Percentiles rank a stretch among this genome's conserved stretches.
These are phyloP conservation scores for Suillus clintonianus DNA, from an alignment of 768 basidiomycete species.

Conservation along the genomic window DNA sequence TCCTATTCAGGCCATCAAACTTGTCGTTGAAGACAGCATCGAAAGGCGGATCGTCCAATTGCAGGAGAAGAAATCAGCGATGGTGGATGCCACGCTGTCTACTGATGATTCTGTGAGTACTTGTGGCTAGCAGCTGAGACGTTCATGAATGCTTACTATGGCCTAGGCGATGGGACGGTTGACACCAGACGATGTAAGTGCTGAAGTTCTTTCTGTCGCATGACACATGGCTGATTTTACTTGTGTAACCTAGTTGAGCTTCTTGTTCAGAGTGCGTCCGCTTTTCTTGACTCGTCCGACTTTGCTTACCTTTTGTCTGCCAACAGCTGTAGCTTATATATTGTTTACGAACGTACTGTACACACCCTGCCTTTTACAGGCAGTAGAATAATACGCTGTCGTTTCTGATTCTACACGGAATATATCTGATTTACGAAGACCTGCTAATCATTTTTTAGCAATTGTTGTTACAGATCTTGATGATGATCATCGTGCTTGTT, in stretches of 20 bases:
- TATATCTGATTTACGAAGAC: not conserved
- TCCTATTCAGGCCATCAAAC: slow-evolving; percentile 90
- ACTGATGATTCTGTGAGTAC: slow-evolving; percentile 71
- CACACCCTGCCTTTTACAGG: not conserved
- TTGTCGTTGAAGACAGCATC: slow-evolving; percentile 95
- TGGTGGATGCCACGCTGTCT: slow-evolving; percentile 88
- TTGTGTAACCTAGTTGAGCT: slow-evolving; percentile 36
- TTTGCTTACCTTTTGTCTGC: not conserved
- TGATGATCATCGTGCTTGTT: too few species aligned
- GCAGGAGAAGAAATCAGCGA: slow-evolving; percentile 97
- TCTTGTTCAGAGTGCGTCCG: slow-evolving; percentile 46
- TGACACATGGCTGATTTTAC: slow-evolving; percentile 9
- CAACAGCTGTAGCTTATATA: not conserved
- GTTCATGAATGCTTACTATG: slow-evolving; percentile 14
- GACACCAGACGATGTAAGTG: slow-evolving; percentile 77
- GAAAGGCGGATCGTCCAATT: slow-evolving; percentile 91
- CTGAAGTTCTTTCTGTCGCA: not conserved
- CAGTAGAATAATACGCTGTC: not conserved
- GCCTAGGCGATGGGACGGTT: slow-evolving; percentile 86
- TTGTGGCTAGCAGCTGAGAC: not conserved
- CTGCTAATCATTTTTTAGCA: not conserved
- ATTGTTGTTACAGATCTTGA: not conserved
- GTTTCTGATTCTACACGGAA: not conserved
- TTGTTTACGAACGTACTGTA: not conserved
- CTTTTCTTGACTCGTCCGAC: not conserved